Evolutionary conservation across 2,329 filamentous ascomycete species (phyloP).

Genomic region (Coniella vitis): DNA sequence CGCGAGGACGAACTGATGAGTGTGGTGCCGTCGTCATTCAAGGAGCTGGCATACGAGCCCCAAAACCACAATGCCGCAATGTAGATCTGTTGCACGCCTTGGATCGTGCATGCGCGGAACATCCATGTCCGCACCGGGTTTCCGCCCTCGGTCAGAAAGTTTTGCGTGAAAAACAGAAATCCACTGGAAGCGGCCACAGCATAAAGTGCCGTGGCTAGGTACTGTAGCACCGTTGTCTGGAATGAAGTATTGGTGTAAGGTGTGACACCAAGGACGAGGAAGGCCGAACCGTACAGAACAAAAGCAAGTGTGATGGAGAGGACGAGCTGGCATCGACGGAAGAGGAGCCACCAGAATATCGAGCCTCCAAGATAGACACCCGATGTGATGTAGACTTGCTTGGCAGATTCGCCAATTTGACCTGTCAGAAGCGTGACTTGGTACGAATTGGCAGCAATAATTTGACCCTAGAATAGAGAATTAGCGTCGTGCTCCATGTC

Average conservation of each 20-base stretch:
- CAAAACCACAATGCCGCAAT: slow-evolving; percentile 61
- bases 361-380: slow-evolving; percentile 52
- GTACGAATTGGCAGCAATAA: slow-evolving; percentile 60
- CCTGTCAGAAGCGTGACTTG: slow-evolving; percentile 63
- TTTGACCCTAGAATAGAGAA: slow-evolving; percentile 37
- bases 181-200: slow-evolving; percentile 56
- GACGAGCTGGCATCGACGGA: slow-evolving; percentile 50
- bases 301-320: slow-evolving; percentile 55
- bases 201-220: slow-evolving; percentile 55
- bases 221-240: slow-evolving; percentile 42
- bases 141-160: slow-evolving; percentile 55
- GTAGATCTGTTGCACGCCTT: slow-evolving; percentile 62
- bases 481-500: neutral
- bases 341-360: slow-evolving; percentile 56
- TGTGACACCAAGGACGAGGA: slow-evolving; percentile 55
- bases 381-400: slow-evolving; percentile 54
- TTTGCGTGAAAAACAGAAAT: slow-evolving; percentile 59
- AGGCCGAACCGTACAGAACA: slow-evolving; percentile 55
- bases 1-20: slow-evolving; percentile 28
- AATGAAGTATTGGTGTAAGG: slow-evolving; percentile 39
- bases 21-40: slow-evolving; percentile 29
- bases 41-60: slow-evolving; percentile 42
- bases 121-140: slow-evolving; percentile 60
- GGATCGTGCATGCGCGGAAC: slow-evolving; percentile 60
- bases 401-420: slow-evolving; percentile 50